Evolutionary conservation across 495 filamentous ascomycete genomes (phyloP).

Genomic region (Trichoderma reesei): DNA sequence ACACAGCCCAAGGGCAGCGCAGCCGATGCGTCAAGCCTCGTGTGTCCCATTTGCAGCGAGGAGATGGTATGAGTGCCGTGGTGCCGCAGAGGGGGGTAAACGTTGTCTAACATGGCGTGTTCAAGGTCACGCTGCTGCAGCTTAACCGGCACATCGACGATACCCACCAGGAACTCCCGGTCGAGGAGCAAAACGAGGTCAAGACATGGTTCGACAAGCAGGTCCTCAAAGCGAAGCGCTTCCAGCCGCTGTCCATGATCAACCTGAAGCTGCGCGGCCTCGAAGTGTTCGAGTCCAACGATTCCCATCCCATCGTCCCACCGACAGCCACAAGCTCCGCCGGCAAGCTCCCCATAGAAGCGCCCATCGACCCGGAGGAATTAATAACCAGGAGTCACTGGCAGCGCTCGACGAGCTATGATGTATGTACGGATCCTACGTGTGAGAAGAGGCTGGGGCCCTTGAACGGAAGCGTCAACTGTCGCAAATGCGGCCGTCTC

Average conservation of each 20-base stretch:
- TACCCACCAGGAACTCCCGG: conserved; percentile 84
- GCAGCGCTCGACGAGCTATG: conserved; percentile 64
- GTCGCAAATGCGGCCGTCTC: conserved; percentile 79
- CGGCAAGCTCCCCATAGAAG: conserved; percentile 21
- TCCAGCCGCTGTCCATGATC: conserved; percentile 73
- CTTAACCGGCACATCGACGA: conserved; percentile 95
- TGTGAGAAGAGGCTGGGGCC: conserved; percentile 72
- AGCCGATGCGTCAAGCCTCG: conserved; percentile 45
- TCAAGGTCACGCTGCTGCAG: conserved; percentile 81
- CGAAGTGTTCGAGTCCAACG: conserved; percentile 95
- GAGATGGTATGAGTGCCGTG: conserved; percentile 59
- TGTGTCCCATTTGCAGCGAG: conserved; percentile 93
- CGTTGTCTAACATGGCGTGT: neutral
- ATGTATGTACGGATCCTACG: conserved; percentile 75
- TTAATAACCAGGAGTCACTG: conserved; percentile 81
- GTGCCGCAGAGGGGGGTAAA: neutral
- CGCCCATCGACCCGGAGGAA: conserved; percentile 72
- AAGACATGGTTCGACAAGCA: conserved; percentile 97
- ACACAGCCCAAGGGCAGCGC: conserved; percentile 29
- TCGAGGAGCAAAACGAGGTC: conserved; percentile 88
- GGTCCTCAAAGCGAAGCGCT: conserved; percentile 89
- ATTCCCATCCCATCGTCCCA: conserved; percentile 29
- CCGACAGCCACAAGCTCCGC: conserved; percentile 13
- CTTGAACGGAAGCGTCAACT: conserved; percentile 79
- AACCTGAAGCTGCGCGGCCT: conserved; percentile 97